Base-by-base conservation (phyloP, 2,329 filamentous ascomycete species). In the Colletotrichum lupini region DNA sequence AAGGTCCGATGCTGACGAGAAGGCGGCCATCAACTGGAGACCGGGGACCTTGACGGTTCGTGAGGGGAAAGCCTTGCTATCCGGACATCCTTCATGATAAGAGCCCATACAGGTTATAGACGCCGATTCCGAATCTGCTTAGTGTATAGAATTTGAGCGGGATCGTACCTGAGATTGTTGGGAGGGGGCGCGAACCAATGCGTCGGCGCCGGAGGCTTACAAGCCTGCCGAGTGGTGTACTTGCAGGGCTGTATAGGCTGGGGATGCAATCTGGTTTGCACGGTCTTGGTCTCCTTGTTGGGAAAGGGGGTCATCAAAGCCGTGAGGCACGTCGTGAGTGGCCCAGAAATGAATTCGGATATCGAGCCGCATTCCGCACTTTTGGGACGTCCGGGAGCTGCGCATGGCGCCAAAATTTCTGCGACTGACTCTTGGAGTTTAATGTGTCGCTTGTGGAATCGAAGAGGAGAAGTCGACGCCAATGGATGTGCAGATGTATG, bases 181-280 rank as follows among this genome's bases (percentile, higher is more conserved):
- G 69, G 69, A 72, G 69, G 63, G 68, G 69, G 52, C 58, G 53
- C 69, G 69, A 72, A 72, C 69, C 69, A 64, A 72, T 58, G 35
- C 64, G 58, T 65, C 69, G 69, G 69, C 64, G 69, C 69, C 58
- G 64, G 64, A 68, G 55, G 65, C 69, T 72, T 61, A 35, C 68
- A 57, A 67, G 61, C 62, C 55, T 55, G 56, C 42, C 62, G 56
- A 66, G 56, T 55, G 53, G 63, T 49, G 42, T 49, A n/a, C 56
- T 66, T 53, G 49, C 63, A 67, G 49, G 58, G 64, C 49, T 58
- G 49, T 57, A 46, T 42, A 24, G 64, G 68, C 69, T 68, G 57
- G 69, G 68, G 58, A 68, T 62, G 35, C 52, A 68, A 72, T 72
- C 28, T 68, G 67, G 69, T 52, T 68, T 63, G 49, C 35, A 58